These are phyloP conservation scores for Vitellaria paradoxa DNA, from an alignment of 179 eudicot species.

Conservation along the genomic window DNA sequence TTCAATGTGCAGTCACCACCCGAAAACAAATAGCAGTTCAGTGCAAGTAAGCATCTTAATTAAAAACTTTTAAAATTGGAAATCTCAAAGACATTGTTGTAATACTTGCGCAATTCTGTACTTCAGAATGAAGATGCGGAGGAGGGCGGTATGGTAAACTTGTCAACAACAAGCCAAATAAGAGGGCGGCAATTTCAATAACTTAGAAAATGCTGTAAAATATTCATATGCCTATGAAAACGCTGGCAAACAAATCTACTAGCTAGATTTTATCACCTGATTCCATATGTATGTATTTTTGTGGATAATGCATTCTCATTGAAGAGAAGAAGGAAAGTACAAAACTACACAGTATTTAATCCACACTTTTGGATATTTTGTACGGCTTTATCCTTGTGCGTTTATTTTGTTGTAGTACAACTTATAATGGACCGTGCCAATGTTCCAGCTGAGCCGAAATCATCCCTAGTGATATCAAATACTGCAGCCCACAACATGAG, in stretches of 20 bases:
- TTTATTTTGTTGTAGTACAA: background rate
- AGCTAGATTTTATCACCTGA: background rate
- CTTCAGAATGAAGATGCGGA: background rate
- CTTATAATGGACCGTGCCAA: background rate
- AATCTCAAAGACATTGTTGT: background rate
- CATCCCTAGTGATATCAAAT: too few relatives aligned
- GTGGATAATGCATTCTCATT: background rate
- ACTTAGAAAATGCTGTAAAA: background rate
- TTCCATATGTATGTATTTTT: background rate
- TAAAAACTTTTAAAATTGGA: too few relatives aligned
- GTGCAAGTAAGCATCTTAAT: background rate
- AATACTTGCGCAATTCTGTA: background rate
- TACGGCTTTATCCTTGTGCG: background rate
- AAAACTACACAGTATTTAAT: background rate
- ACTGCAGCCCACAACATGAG: too few relatives aligned
- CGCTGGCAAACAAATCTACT: background rate
- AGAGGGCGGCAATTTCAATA: background rate
- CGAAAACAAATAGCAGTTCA: too few relatives aligned
- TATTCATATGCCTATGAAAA: background rate
- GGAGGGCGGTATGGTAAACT: background rate
- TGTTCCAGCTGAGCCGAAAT: background rate
- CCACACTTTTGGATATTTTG: background rate
- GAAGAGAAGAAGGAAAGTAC: too few relatives aligned
- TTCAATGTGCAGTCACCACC: too few relatives aligned
- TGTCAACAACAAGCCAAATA: background rate